A percentile compares a stretch with the other conserved stretches of the same genome.
Evolutionary conservation across 2,329 filamentous ascomycete genomes (phyloP).

Genomic region (Botryotinia narcissicola): DNA sequence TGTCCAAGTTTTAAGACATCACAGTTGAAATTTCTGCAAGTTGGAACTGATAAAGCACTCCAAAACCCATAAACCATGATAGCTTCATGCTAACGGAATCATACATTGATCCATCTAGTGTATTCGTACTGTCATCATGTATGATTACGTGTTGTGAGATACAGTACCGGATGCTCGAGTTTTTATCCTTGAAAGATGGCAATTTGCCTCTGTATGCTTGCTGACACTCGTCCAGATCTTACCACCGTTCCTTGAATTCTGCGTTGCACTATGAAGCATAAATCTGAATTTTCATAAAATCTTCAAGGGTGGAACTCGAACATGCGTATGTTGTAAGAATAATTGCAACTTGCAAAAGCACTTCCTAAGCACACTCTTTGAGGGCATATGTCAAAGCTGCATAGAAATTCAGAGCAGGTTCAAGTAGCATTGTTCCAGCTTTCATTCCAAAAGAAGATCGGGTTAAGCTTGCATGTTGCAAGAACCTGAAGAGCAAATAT

Average conservation of each 20-base stretch:
- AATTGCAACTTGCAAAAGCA: background rate
- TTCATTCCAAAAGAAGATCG: background rate
- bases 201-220: background rate
- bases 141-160: slow-evolving; percentile 13
- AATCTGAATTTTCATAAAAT: background rate
- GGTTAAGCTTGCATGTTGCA: background rate
- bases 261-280: background rate
- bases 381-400: background rate
- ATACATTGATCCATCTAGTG: background rate
- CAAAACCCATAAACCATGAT: background rate
- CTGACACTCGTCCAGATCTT: slow-evolving; percentile 1
- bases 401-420: background rate
- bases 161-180: background rate
- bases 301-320: background rate
- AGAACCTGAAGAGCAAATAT: too few species aligned
- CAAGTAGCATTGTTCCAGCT: background rate
- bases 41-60: slow-evolving; percentile 7
- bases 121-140: slow-evolving; percentile 4
- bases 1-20: slow-evolving; percentile 14
- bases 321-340: background rate
- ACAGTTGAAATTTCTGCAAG: slow-evolving; percentile 13
- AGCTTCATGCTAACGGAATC: background rate
- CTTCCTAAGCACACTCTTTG: background rate
- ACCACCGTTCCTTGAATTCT: background rate
- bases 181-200: background rate